Conservation (phyloP, 2,329 filamentous ascomycete genomes). For the Xylaria sp. region DNA sequence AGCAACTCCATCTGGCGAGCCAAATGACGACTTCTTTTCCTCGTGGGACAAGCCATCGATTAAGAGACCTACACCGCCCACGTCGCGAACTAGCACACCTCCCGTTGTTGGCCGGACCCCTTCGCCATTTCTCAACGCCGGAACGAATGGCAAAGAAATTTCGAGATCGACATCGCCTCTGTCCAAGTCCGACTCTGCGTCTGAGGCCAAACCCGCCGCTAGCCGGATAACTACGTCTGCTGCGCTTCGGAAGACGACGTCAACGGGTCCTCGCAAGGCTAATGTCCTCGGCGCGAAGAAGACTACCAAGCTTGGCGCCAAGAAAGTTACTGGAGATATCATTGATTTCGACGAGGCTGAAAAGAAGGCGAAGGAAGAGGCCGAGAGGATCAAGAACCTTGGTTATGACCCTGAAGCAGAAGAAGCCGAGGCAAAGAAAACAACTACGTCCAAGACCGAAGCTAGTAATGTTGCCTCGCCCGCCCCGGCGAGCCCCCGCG, state of each 20-base stretch:
- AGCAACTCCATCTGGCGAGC: conserved; percentile 78
- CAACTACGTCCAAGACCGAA: conserved; percentile 43
- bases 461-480: conserved; percentile 70
- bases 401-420: conserved; percentile 95
- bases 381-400: conserved; percentile 90
- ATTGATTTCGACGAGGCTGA: conserved; percentile 98
- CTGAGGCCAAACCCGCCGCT: conserved; percentile 62
- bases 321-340: conserved; percentile 79
- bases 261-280: conserved; percentile 72
- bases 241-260: conserved; percentile 76
- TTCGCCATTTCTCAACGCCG: conserved; percentile 87
- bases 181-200: conserved; percentile 59
- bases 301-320: conserved; percentile 82
- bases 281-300: conserved; percentile 89
- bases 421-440: conserved; percentile 52
- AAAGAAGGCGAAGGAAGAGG: conserved; percentile 95
- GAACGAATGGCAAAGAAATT: conserved; percentile 70
- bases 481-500: conserved; percentile 71
- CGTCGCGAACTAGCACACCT: conserved; percentile 87
- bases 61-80: conserved; percentile 91
- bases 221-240: conserved; percentile 77
- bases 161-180: conserved; percentile 85
- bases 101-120: conserved; percentile 77
- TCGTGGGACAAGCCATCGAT: conserved; percentile 98
- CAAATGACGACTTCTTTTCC: conserved; percentile 94